These are phyloP conservation scores for Copromyces sp. DNA, from an alignment of 495 filamentous ascomycete genomes.

Conservation along the genomic window DNA sequence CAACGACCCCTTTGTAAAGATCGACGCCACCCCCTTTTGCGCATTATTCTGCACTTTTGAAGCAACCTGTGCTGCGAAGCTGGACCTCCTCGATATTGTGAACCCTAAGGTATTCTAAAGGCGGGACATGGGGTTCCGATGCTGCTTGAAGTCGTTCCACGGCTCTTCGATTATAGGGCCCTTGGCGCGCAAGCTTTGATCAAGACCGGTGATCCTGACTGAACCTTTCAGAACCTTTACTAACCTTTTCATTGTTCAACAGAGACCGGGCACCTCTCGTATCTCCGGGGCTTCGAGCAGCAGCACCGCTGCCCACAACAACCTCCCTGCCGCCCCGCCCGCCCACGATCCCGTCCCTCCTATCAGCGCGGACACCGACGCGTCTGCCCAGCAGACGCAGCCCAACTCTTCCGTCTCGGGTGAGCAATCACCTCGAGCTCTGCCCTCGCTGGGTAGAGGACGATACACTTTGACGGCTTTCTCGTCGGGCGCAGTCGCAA, in stretches of 20 bases:
- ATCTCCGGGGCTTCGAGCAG: neutral
- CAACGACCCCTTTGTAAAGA: neutral
- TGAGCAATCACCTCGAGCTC: neutral
- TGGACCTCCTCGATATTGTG: too few species aligned
- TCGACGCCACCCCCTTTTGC: neutral
- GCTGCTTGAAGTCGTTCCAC: too few species aligned
- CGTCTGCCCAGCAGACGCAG: neutral
- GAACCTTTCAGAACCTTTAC: neutral
- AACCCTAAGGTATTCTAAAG: too few species aligned
- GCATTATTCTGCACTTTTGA: too few species aligned
- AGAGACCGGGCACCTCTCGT: neutral
- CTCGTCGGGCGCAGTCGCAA: neutral
- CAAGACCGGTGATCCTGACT: too few species aligned
- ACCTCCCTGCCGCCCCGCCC: neutral
- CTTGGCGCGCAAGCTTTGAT: too few species aligned
- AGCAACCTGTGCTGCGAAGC: too few species aligned
- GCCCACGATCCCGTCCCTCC: neutral
- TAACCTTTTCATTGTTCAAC: neutral
- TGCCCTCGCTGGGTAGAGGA: neutral
- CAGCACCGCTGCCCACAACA: neutral
- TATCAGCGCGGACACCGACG: neutral
- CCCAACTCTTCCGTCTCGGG: neutral
- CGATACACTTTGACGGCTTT: neutral
- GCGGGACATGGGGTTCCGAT: too few species aligned
- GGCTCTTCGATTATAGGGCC: too few species aligned